Evolutionary conservation across 345 rosid genomes (phyloP).

Genomic region (Eucalyptus curtisii): DNA sequence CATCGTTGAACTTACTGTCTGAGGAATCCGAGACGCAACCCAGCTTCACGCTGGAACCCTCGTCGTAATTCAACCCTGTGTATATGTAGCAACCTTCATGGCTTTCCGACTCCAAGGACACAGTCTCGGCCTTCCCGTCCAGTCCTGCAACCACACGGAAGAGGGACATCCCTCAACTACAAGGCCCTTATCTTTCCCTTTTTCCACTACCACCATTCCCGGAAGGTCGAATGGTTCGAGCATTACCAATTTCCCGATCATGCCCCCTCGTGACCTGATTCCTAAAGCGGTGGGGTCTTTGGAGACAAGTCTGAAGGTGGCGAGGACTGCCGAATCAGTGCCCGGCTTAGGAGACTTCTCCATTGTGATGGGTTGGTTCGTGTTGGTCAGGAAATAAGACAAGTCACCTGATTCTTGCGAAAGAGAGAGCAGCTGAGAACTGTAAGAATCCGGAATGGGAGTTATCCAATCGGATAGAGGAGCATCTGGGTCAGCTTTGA

Average conservation of each 20-base stretch:
- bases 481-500: conserved; percentile 23
- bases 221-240: conserved; percentile 79
- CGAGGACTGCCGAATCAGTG: conserved; percentile 38
- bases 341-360: conserved; percentile 34
- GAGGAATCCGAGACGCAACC: conserved; percentile 27
- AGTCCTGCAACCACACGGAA: conserved; percentile 55
- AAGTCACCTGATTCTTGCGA: conserved; percentile 39
- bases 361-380: conserved; percentile 58
- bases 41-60: conserved; percentile 28
- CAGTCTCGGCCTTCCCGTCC: conserved; percentile 39
- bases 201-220: conserved; percentile 45
- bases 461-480: conserved; percentile 44
- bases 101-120: conserved; percentile 46
- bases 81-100: conserved; percentile 49
- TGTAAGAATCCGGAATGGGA: conserved; percentile 39
- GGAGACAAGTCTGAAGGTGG: conserved; percentile 60
- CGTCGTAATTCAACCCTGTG: conserved; percentile 17
- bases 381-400: conserved; percentile 40
- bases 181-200: conserved; percentile 21
- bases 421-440: conserved; percentile 42
- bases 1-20: conserved; percentile 13
- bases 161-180: conserved; percentile 19
- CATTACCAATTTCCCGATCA: conserved; percentile 41
- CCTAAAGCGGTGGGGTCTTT: neutral
- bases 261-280: conserved; percentile 2